Evolutionary conservation across 2,329 filamentous ascomycete genomes (phyloP), one percentile per base, ranked within the genome.

Genomic region (Zarea fungicola): DNA sequence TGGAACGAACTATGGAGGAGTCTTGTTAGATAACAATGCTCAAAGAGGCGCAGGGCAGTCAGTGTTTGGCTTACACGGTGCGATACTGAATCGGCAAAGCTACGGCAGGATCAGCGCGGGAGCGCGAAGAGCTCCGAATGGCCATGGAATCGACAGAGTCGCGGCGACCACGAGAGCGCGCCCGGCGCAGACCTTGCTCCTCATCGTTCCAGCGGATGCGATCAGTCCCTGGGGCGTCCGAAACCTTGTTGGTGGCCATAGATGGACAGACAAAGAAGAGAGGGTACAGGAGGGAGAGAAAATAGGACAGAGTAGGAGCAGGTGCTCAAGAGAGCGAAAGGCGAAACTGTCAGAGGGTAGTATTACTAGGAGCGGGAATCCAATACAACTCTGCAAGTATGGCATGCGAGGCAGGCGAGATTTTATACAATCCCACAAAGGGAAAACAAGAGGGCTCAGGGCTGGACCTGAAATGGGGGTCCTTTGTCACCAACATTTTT

Each of bases 71-170:
- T 69, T 70, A 78, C 65, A 78, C 63, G 3, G 75, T 78, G 37
- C 76, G 72, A 57, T 79, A 80, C 53, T 77, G 72, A 46, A 78
- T 76, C n/a, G 76, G 75, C 42, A 78, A 61, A 2, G 59, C 56
- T 7, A 59, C 13, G 5, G 58, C 54, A 2, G 60, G 60, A 40
- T 62, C 60, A 26, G 61, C 54, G 4, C 46, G 50, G 3, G 46
- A 48, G 11, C 59, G 49, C 11, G 67, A 68, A 29, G 67, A 60
- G 39, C 67, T 68, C 45, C 63, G 66, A 50, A 72, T 71, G 35
- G 67, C 70, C 56, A 73, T 61, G 2, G 70, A 72, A 34, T 68
- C 63, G 21, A 46, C 60, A 1, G 69, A 71, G 46, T 51, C 54
- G 37, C 46, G 44, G 26, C 52, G 54, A 43, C 52, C 61, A 23